phyloP scores from a whole-genome alignment of 1,284 basidiomycete genomes.

The Volvariella surrecta region DNA sequence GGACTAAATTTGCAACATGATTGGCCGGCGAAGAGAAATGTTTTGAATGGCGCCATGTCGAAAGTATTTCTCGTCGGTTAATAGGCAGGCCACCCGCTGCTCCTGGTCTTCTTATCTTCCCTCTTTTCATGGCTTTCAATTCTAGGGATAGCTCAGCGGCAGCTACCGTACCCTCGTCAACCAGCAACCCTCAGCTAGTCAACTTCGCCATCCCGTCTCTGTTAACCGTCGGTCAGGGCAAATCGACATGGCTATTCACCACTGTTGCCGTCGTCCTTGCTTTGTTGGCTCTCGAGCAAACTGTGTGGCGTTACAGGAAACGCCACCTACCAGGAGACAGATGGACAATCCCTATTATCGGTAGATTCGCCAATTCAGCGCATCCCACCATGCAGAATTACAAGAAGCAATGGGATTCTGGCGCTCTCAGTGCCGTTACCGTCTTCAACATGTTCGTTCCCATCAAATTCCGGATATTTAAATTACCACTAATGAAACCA shows the following conservation, averaged over 20 bases:
- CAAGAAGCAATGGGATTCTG: conserved; percentile 83
- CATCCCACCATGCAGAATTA: conserved; percentile 86
- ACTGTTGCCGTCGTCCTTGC: conserved; percentile 50
- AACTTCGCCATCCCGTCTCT: conserved; percentile 39
- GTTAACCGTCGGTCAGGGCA: conserved; percentile 25
- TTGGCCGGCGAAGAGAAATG: conserved; percentile 8
- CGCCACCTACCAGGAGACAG: conserved; percentile 74
- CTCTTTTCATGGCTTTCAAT: conserved; percentile 25
- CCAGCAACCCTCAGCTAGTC: conserved; percentile 28
- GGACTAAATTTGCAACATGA: conserved; percentile 1
- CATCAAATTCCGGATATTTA: neutral
- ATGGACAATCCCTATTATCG: conserved; percentile 94
- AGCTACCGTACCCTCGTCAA: conserved; percentile 34
- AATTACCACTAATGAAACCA: neutral
- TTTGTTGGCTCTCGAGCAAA: conserved; percentile 74
- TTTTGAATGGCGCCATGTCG: conserved; percentile 5
- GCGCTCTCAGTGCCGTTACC: conserved; percentile 77
- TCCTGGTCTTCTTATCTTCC: conserved; percentile 5
- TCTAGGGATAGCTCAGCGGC: conserved; percentile 26
- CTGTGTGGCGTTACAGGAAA: conserved; percentile 84
- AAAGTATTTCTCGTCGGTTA: conserved; percentile 1
- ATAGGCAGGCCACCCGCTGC: conserved; percentile 7
- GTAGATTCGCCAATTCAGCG: conserved; percentile 86
- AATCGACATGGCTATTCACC: conserved; percentile 56
- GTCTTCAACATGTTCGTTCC: conserved; percentile 89